Base-by-base conservation (phyloP, 129 eudicot species). In the Lactuca saligna region DNA sequence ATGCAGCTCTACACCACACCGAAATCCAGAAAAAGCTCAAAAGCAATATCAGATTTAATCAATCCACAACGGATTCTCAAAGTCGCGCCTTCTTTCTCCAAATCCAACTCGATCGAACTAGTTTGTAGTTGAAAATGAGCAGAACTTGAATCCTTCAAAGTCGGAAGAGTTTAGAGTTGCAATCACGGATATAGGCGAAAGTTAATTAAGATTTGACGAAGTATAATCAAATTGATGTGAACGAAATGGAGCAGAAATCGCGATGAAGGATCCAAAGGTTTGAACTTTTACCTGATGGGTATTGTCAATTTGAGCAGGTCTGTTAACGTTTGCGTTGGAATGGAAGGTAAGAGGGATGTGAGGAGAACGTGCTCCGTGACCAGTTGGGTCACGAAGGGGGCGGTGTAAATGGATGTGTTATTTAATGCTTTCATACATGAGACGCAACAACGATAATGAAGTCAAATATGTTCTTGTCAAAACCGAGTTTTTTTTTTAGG, bases 21-120 rank as follows among this genome's bases (percentile, higher is more conserved):
- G 31, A 31, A 46, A 17, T 49, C 48, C 14, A 49, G 13, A 63
- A 8, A 29, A 53, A 54, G 4, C 11, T 8, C 25, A 37, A 8
- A 35, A 6, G 7, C 3, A 5, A 6, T 13, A 33, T 8, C 44
- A 58, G 42, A 46, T 46, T 46, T 46, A 46, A 46, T 46, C 7
- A 12, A 8, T 46, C 51, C 44, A 57, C 6, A 15, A 7, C 71
- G 29, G 59, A 66, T 66, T 44, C 61, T 35, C 12, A 68, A 54
- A 54, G 8, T 68, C 60, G 29, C 57, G 20, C 38, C 20, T 70
- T 8, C 32, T 9, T 17, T 12, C 20, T 41, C 38, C 55, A 68
- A 69, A 55, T 55, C 10, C 74, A 57, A 57, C 75, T 60, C 39
- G 57, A 59, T 59, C 67, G 32, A 57, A 17, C 48, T 57, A 4